phyloP scores from a whole-genome alignment of 1,139 yeast genomes.

The Debaryomyces psychrophilus region DNA sequence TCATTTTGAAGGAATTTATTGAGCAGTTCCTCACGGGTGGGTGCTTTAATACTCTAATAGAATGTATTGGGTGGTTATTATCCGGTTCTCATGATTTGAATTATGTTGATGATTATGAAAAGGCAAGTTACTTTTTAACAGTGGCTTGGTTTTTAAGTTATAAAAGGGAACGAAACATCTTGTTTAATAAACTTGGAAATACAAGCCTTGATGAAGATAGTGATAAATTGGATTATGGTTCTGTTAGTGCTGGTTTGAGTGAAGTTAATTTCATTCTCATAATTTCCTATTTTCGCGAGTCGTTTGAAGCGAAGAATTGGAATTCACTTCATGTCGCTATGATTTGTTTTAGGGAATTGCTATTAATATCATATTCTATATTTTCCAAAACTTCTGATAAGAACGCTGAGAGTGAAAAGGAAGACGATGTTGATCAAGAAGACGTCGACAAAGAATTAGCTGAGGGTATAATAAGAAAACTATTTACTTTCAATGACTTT shows the following conservation, averaged over 20 bases:
- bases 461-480: conserved; percentile 49
- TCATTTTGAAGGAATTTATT: conserved; percentile 50
- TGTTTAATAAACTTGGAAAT: conserved; percentile 13
- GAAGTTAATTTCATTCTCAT: conserved; percentile 67
- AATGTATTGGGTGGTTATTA: conserved; percentile 50
- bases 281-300: conserved; percentile 56
- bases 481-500: conserved; percentile 68
- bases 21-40: conserved; percentile 66
- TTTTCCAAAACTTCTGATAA: conserved; percentile 43
- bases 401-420: conserved; percentile 18
- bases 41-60: conserved; percentile 70
- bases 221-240: conserved; percentile 51
- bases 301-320: conserved; percentile 55
- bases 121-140: conserved; percentile 57
- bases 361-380: conserved; percentile 57
- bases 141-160: conserved; percentile 69
- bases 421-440: conserved; percentile 54
- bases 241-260: conserved; percentile 68
- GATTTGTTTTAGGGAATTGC: conserved; percentile 67
- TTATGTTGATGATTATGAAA: conserved; percentile 39
- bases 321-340: conserved; percentile 70
- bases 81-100: conserved; percentile 45
- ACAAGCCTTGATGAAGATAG: conserved; percentile 18
- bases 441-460: conserved; percentile 52
- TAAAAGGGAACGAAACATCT: conserved; percentile 32